A percentile compares a stretch with the other conserved stretches of the same genome.
Evolutionary conservation across 306 rosid species (phyloP).

Genomic region (Carpinus viminea): DNA sequence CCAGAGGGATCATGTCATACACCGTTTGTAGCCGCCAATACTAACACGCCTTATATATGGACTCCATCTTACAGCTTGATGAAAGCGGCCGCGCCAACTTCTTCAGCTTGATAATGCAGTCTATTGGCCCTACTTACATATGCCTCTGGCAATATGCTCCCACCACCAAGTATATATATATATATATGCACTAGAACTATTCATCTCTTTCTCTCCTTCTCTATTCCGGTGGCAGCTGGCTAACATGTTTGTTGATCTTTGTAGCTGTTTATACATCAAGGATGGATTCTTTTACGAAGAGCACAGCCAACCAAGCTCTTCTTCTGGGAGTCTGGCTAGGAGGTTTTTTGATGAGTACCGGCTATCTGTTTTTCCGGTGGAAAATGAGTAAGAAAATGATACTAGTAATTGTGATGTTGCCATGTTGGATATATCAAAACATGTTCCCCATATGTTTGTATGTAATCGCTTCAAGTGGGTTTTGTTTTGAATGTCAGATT

Average conservation of each 20-base stretch:
- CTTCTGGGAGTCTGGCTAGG: slow-evolving; percentile 47
- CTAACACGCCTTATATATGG: slow-evolving; percentile 39
- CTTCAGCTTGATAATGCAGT: slow-evolving; percentile 44
- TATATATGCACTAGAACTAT: neutral
- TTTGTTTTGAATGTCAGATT: slow-evolving; percentile 36
- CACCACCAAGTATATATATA: slow-evolving; percentile 58
- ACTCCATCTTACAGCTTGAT: slow-evolving; percentile 52
- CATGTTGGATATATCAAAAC: neutral
- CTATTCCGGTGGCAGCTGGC: neutral
- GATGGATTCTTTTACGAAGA: slow-evolving; percentile 68
- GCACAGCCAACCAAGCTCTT: slow-evolving; percentile 53
- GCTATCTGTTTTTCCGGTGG: slow-evolving; percentile 42
- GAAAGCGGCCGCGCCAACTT: slow-evolving; percentile 42
- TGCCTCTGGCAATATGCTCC: slow-evolving; percentile 66
- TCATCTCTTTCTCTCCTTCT: neutral
- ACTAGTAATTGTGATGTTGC: too few species aligned
- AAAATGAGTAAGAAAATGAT: slow-evolving; percentile 54
- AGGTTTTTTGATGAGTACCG: slow-evolving; percentile 52
- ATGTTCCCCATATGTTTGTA: neutral
- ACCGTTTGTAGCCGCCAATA: slow-evolving; percentile 19
- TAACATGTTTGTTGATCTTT: neutral
- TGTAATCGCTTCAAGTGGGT: neutral
- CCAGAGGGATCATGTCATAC: slow-evolving; percentile 5
- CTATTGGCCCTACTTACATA: slow-evolving; percentile 67
- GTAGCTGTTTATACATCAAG: slow-evolving; percentile 54